Conservation (phyloP, 768 basidiomycete genomes). For the Amanita molliuscula region DNA sequence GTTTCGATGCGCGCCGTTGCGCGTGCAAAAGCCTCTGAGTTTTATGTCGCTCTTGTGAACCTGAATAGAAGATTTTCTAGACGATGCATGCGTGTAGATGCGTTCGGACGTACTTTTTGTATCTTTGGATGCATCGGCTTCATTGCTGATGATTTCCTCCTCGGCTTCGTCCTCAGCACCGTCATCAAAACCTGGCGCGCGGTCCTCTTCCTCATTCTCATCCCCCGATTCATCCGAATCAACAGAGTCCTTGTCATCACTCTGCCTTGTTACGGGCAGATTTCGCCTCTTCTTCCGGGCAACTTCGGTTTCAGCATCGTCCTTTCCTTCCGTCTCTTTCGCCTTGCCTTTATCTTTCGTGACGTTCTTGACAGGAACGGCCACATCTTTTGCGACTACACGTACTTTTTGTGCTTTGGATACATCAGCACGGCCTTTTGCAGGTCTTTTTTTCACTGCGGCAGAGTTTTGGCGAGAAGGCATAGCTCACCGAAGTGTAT, state of each 20-base stretch:
- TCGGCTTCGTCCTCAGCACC: conserved; percentile 18
- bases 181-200: background rate
- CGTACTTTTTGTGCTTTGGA: conserved; percentile 2
- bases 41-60: conserved; percentile 59
- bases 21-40: conserved; percentile 56
- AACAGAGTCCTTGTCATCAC: background rate
- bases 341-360: conserved; percentile 2
- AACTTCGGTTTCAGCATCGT: too few species aligned
- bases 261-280: background rate
- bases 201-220: background rate
- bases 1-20: conserved; percentile 69
- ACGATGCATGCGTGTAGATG: background rate
- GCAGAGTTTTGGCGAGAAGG: background rate
- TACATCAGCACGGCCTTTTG: background rate
- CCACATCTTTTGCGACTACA: conserved; percentile 1
- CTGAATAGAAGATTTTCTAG: conserved; percentile 21
- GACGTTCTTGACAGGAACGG: background rate
- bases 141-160: conserved; percentile 10
- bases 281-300: conserved; percentile 1
- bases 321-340: background rate
- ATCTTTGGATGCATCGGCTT: conserved; percentile 32
- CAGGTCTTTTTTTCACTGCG: background rate
- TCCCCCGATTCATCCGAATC: conserved; percentile 2
- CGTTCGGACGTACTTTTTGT: conserved; percentile 39
- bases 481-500: background rate